Evolutionary conservation across 116 monocot species (phyloP).

Genomic region (Trichopus zeylanicus): DNA sequence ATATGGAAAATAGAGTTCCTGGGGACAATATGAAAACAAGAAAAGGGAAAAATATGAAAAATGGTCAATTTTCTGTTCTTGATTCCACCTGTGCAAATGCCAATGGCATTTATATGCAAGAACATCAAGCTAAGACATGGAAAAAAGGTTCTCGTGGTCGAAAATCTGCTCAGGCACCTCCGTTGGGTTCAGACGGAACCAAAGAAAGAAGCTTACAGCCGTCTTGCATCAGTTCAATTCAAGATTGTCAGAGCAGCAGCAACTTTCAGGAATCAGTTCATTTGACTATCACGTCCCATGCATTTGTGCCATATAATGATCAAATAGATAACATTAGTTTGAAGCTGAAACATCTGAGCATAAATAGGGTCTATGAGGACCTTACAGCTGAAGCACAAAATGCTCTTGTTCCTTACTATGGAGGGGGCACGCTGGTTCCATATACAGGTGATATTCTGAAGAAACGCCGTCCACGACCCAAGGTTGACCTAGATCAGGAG

Average conservation of each 20-base stretch:
- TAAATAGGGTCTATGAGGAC: slow-evolving; percentile 14
- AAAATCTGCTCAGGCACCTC: neutral
- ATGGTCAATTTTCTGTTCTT: slow-evolving; percentile 3
- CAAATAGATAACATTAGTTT: slow-evolving; percentile 35
- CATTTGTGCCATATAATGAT: slow-evolving; percentile 12
- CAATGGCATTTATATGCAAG: neutral
- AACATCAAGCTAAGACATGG: neutral
- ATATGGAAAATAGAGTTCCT: slow-evolving; percentile 7
- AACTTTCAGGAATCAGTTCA: slow-evolving; percentile 7
- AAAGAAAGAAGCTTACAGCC: neutral
- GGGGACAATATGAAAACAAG: slow-evolving; percentile 6
- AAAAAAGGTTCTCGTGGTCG: neutral
- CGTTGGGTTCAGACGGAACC: neutral
- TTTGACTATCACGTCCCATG: neutral
- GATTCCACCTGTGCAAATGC: slow-evolving; percentile 1
- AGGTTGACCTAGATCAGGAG: slow-evolving; percentile 69
- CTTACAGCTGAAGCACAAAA: slow-evolving; percentile 6
- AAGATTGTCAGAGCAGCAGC: slow-evolving; percentile 4
- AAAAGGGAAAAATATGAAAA: slow-evolving; percentile 16
- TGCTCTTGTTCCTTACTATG: slow-evolving; percentile 28
- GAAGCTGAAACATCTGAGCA: slow-evolving; percentile 30
- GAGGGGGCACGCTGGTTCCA: slow-evolving; percentile 33
- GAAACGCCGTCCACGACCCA: slow-evolving; percentile 38
- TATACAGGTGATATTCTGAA: slow-evolving; percentile 27
- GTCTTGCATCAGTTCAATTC: slow-evolving; percentile 1